phyloP scores from a whole-genome alignment of 2,329 filamentous ascomycete genomes.

The Trichoderma sp. region DNA sequence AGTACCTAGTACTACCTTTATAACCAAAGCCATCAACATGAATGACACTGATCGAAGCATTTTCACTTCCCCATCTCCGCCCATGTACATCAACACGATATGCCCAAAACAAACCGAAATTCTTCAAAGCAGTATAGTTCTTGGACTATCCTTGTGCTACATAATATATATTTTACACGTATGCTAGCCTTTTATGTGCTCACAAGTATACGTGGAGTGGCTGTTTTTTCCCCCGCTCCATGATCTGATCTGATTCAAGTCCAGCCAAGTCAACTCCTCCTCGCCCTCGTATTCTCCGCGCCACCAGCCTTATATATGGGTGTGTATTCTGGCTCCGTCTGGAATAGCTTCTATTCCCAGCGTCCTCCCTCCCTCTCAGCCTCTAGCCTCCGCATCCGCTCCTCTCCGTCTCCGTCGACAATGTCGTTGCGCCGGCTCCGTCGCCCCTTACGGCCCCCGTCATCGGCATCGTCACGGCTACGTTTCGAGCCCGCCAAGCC shows the following conservation, averaged over 20 bases:
- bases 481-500: conserved; percentile 49
- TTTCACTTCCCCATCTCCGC: too few relatives aligned
- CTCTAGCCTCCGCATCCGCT: conserved; percentile 54
- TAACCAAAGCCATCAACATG: neutral
- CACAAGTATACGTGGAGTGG: neutral
- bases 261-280: neutral
- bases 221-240: neutral
- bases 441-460: conserved; percentile 39
- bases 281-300: neutral
- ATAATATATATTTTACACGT: neutral
- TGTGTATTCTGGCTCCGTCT: neutral
- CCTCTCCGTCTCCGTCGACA: conserved; percentile 45
- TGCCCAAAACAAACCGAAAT: neutral
- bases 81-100: neutral
- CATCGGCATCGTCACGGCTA: conserved; percentile 44
- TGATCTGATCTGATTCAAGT: neutral
- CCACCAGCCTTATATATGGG: neutral
- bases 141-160: neutral
- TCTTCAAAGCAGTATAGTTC: neutral
- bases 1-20: too few relatives aligned
- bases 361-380: conserved; percentile 56
- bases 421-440: conserved; percentile 47
- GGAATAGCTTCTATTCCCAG: conserved; percentile 39
- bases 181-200: neutral
- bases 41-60: too few relatives aligned